Evolutionary conservation across 345 rosid species (phyloP).

Genomic region (Triadica sebifera): DNA sequence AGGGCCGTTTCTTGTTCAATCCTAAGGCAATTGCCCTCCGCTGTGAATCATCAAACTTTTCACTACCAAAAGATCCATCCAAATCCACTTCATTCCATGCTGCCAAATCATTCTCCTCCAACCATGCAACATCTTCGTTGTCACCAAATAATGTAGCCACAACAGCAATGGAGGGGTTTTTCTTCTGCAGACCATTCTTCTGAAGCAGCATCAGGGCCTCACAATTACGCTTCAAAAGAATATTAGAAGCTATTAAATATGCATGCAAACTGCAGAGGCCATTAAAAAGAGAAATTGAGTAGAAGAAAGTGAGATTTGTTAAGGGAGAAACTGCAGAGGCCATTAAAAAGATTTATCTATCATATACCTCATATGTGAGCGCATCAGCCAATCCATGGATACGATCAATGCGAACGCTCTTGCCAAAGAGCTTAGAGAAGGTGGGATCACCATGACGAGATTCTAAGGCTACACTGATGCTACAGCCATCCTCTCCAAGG

Average conservation of each 20-base stretch:
- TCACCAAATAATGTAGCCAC: conserved; percentile 92
- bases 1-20: conserved; percentile 73
- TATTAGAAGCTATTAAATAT: conserved; percentile 14
- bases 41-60: conserved; percentile 67
- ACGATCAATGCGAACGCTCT: conserved; percentile 86
- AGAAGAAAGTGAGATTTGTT: conserved; percentile 1
- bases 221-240: conserved; percentile 75
- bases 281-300: conserved; percentile 2
- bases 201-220: conserved; percentile 95
- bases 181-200: conserved; percentile 86
- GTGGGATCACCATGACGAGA: conserved; percentile 97
- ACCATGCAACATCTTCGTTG: conserved; percentile 65
- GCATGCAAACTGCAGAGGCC: conserved; percentile 9
- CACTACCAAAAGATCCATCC: conserved; percentile 43
- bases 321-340: neutral
- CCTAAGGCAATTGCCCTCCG: conserved; percentile 65
- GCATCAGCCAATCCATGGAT: conserved; percentile 90
- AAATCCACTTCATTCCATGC: conserved; percentile 61
- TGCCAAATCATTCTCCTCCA: conserved; percentile 54
- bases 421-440: conserved; percentile 92
- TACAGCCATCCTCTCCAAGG: conserved; percentile 94
- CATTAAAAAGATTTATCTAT: neutral
- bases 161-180: conserved; percentile 68
- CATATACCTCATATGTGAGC: conserved; percentile 83
- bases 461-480: conserved; percentile 87